These are phyloP conservation scores for Russula dissimulans DNA, from an alignment of 768 basidiomycete species.

Conservation along the genomic window DNA sequence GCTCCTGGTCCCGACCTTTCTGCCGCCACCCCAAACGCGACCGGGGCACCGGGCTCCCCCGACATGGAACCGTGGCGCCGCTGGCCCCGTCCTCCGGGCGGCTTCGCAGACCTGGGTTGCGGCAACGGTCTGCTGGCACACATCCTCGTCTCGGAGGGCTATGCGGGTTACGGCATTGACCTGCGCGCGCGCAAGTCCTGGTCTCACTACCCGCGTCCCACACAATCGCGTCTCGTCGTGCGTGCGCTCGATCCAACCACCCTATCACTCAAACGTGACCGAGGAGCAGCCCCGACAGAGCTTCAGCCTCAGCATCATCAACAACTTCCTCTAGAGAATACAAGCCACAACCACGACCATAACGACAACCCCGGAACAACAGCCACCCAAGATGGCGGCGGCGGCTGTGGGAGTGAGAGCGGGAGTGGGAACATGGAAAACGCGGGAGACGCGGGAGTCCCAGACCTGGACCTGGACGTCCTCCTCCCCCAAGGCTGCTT, in stretches of 20 bases:
- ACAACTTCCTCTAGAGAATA: too few relatives aligned
- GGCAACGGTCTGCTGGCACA: slow-evolving; percentile 92
- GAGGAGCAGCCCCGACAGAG: neutral
- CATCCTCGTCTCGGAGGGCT: slow-evolving; percentile 78
- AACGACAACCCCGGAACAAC: neutral
- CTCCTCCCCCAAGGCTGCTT: slow-evolving; percentile 46
- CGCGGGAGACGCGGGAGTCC: neutral
- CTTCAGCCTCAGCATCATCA: too few relatives aligned
- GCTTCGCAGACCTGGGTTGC: slow-evolving; percentile 90
- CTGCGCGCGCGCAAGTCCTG: slow-evolving; percentile 80
- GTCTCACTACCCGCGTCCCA: slow-evolving; percentile 60
- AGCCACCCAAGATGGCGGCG: neutral
- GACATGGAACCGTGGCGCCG: slow-evolving; percentile 44
- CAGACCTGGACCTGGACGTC: slow-evolving; percentile 6
- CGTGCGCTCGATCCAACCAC: slow-evolving; percentile 59
- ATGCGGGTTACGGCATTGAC: slow-evolving; percentile 76
- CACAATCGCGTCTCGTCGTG: slow-evolving; percentile 53
- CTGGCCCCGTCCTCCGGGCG: slow-evolving; percentile 75
- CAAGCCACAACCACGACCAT: too few relatives aligned
- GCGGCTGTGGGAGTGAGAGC: neutral
- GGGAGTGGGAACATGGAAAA: too few relatives aligned
- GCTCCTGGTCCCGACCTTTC: neutral
- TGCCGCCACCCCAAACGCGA: neutral
- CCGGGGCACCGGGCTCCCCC: neutral
- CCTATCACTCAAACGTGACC: neutral